These are phyloP conservation scores for Candida multigemmis DNA, from an alignment of 805 yeast genomes.

Conservation along the genomic window DNA sequence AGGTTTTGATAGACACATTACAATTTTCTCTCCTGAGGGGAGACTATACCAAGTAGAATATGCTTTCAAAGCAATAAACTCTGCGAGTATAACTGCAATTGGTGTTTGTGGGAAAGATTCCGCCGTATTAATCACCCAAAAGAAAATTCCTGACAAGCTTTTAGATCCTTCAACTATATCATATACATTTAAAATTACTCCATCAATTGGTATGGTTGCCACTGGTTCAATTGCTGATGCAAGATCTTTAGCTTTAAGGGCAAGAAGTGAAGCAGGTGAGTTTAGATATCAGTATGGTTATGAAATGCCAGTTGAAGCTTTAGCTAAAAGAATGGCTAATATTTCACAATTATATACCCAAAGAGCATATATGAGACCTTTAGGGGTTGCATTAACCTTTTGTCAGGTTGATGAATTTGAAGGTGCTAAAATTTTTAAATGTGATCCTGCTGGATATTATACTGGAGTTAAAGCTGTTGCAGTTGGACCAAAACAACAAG, in stretches of 20 bases:
- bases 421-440: conserved; percentile 86
- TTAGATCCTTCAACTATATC: conserved; percentile 83
- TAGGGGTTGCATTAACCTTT: conserved; percentile 89
- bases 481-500: conserved; percentile 97
- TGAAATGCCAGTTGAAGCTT: conserved; percentile 90
- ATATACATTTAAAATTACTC: conserved; percentile 76
- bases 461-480: conserved; percentile 87
- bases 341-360: conserved; percentile 93
- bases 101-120: conserved; percentile 83
- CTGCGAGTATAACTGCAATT: conserved; percentile 81
- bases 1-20: conserved; percentile 98
- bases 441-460: conserved; percentile 96
- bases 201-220: conserved; percentile 78
- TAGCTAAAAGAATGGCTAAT: conserved; percentile 93
- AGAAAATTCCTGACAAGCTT: conserved; percentile 92
- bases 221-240: conserved; percentile 98
- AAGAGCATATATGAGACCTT: conserved; percentile 96
- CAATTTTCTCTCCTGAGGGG: conserved; percentile 98
- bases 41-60: conserved; percentile 96
- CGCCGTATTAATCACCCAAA: conserved; percentile 85
- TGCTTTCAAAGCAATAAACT: conserved; percentile 94
- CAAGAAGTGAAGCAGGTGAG: conserved; percentile 93
- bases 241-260: conserved; percentile 79
- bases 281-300: conserved; percentile 91
- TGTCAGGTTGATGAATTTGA: conserved; percentile 70